Evolutionary conservation across 2,329 filamentous ascomycete species (phyloP), one percentile per base, ranked within the genome.

Genomic region (Daldinia sp.): DNA sequence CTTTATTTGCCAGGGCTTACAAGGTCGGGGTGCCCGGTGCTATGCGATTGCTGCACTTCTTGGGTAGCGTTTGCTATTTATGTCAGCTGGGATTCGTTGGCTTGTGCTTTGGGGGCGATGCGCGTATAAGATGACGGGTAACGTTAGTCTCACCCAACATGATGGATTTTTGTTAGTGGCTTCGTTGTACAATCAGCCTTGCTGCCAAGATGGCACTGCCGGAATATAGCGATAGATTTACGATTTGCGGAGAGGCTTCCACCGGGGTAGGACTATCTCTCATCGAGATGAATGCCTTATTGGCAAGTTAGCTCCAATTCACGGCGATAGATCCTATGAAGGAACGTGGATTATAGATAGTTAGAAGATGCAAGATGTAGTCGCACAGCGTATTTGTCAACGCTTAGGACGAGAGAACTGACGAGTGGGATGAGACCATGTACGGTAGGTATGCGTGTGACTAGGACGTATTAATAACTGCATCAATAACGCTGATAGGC

Each of bases 1-100:
- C 50, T 64, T 39, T 45, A 53, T 32, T 34, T 17, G 29, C 15
- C 61, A 61, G 61, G 54, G 57, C 61, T 67, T 45, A 67, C 58
- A 27, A 58, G 17, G 57, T 56, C 50, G 53, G 61, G 19, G n/a
- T 45, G 21, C 2, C 57, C 53, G 54, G 49, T 37, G 32, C 54
- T 29, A 35, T 11, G n/a, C 17, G 30, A 8, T n/a, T 32, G 30
- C n/a, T 53, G 47, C 29, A 52, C 52, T 45, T 43, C 47, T 48
- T 29, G 19, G 35, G 21, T 51, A 63, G 11, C 37, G n/a, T 30
- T 55, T 56, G 30, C 19, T 63, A 58, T 64, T 58, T 54, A 50
- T 49, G 57, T 66, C 45, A 55, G 63, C 63, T 54, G 56, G 58
- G 60, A 19, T 41, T 48, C 27, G 51, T 61, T 58, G 56, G 60